These are phyloP conservation scores for Paraphaeosphaeria minitans DNA, from an alignment of 2,329 filamentous ascomycete species.

Conservation along the genomic window DNA sequence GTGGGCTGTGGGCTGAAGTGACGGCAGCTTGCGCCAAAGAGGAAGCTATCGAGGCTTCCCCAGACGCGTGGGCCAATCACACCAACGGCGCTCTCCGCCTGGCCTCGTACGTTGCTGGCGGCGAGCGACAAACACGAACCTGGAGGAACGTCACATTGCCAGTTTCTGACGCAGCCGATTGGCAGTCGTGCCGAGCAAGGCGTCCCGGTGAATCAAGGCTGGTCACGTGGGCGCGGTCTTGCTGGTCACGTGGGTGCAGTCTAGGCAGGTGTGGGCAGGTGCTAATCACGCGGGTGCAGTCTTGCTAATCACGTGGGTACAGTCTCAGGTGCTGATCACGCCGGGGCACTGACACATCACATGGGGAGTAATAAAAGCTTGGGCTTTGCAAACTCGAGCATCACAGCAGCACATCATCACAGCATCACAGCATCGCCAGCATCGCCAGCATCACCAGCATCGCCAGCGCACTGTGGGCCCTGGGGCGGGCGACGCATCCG, in stretches of 20 bases:
- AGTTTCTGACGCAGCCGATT: background rate
- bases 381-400: too few species aligned
- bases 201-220: background rate
- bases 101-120: too few species aligned
- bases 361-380: too few species aligned
- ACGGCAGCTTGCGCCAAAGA: background rate
- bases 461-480: background rate
- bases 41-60: slow-evolving; percentile 3
- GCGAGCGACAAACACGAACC: background rate
- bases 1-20: background rate
- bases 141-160: slow-evolving; percentile 1
- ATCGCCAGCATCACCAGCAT: background rate
- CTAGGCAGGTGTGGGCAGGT: too few species aligned
- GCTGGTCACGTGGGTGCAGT: background rate
- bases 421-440: background rate
- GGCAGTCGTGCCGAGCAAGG: background rate
- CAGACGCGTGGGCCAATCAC: background rate
- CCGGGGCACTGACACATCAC: too few species aligned
- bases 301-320: too few species aligned
- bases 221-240: background rate
- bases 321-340: too few species aligned
- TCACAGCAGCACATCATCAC: too few species aligned
- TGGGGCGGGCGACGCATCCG: background rate
- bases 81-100: background rate
- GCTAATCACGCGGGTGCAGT: too few species aligned